Percentiles rank a stretch among this genome's conserved stretches.
Evolutionary conservation across 345 rosid species (phyloP).

Genomic region (Populus tremula): DNA sequence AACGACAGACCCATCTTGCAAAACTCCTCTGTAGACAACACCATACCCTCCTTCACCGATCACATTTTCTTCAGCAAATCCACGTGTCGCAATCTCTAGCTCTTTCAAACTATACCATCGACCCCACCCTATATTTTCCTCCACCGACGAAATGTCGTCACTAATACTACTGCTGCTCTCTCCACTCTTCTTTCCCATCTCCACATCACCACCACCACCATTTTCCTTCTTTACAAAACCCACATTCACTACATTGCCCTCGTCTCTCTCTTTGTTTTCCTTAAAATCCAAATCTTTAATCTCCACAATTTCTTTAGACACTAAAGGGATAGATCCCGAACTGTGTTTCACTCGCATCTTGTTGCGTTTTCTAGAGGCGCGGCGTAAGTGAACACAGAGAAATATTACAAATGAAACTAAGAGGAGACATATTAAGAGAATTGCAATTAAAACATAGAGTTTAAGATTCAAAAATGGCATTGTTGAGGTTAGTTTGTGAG

Average conservation of each 20-base stretch:
- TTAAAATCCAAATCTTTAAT: conserved; percentile 46
- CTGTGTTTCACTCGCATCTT: conserved; percentile 57
- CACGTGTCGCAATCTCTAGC: conserved; percentile 83
- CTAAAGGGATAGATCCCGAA: conserved; percentile 70
- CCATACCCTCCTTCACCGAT: conserved; percentile 99
- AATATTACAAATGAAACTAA: conserved; percentile 43
- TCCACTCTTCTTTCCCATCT: conserved; percentile 26
- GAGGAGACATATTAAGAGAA: conserved; percentile 35
- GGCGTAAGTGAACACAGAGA: conserved; percentile 50
- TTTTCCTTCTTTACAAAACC: conserved; percentile 23
- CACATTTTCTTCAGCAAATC: conserved; percentile 70
- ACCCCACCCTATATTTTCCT: conserved; percentile 84
- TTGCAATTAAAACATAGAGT: conserved; percentile 53
- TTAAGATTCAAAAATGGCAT: conserved; percentile 52
- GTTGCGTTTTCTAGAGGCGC: conserved; percentile 49
- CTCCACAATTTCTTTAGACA: conserved; percentile 70
- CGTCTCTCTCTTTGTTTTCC: conserved; percentile 15
- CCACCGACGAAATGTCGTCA: conserved; percentile 43
- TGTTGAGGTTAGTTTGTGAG: conserved; percentile 38
- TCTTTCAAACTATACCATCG: conserved; percentile 78
- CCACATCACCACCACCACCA: conserved; percentile 11
- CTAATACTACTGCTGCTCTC: conserved; percentile 42
- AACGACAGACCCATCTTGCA: conserved; percentile 70
- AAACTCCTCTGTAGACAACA: conserved; percentile 68
- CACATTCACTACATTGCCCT: conserved; percentile 29